These are phyloP conservation scores for Cyberlindnera galapagoensis DNA, from an alignment of 805 yeast genomes.

Conservation along the genomic window DNA sequence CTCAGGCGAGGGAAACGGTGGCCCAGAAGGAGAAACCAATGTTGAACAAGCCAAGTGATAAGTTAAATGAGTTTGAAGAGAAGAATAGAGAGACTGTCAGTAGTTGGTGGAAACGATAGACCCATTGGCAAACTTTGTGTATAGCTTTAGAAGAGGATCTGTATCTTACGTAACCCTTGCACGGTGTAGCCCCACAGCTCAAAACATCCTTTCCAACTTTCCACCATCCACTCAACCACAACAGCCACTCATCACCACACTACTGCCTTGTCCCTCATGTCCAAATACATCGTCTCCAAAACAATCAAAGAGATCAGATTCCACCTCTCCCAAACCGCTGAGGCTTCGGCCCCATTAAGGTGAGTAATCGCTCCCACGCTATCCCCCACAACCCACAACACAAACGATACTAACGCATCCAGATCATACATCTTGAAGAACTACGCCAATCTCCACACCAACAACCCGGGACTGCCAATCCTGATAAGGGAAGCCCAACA, in stretches of 20 bases:
- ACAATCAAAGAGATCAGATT: constrained; percentile 75
- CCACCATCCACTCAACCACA: too few relatives aligned
- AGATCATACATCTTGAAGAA: constrained; percentile 55
- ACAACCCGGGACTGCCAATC: constrained; percentile 64
- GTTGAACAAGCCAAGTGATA: constrained; percentile 23
- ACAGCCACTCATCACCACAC: too few relatives aligned
- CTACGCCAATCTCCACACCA: constrained; percentile 58
- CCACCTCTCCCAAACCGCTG: constrained; percentile 76
- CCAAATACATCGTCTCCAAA: constrained; percentile 32
- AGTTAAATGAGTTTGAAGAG: constrained; percentile 17
- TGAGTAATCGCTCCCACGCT: constrained; percentile 19
- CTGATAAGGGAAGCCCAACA: constrained; percentile 65
- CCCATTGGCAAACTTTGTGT: neutral
- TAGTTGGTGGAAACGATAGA: constrained; percentile 26
- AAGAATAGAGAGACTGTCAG: constrained; percentile 22
- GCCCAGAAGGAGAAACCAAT: constrained; percentile 31
- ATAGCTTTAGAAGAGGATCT: too few relatives aligned
- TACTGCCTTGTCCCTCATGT: too few relatives aligned
- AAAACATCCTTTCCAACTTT: too few relatives aligned
- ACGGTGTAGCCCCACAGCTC: too few relatives aligned
- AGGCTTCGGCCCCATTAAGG: constrained; percentile 59
- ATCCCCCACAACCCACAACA: constrained; percentile 1
- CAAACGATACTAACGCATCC: too few relatives aligned
- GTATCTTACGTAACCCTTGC: too few relatives aligned
- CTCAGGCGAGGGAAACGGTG: constrained; percentile 53